phyloP scores from a whole-genome alignment of 495 filamentous ascomycete genomes.

The Gamarada debralockiae region DNA sequence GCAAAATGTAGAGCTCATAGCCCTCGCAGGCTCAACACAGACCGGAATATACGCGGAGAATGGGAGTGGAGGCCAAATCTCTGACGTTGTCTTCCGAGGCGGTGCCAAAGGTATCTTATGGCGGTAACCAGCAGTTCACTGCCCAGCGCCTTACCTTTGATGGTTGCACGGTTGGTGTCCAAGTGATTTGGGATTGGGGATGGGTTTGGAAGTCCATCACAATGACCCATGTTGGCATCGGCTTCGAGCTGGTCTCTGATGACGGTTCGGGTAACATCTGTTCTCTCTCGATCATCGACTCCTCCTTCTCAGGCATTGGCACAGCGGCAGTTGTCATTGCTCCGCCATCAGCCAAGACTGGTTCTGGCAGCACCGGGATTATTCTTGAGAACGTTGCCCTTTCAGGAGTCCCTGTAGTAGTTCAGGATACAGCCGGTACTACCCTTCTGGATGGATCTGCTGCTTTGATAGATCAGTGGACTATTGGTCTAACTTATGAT shows the following conservation, averaged over 20 bases:
- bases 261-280: conserved; percentile 31
- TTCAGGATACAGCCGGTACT: conserved; percentile 44
- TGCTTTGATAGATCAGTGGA: too few relatives aligned
- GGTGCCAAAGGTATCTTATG: conserved; percentile 40
- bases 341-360: conserved; percentile 3
- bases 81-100: conserved; percentile 61
- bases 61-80: conserved; percentile 63
- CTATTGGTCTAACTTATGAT: too few relatives aligned
- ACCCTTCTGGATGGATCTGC: too few relatives aligned
- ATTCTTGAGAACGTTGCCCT: conserved; percentile 66
- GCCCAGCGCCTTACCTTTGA: conserved; percentile 27
- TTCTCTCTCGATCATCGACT: conserved; percentile 65
- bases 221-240: conserved; percentile 4
- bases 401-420: conserved; percentile 39
- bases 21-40: background rate
- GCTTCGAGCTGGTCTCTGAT: conserved; percentile 10
- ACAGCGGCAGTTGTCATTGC: conserved; percentile 28
- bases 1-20: background rate
- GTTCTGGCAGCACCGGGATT: conserved; percentile 36
- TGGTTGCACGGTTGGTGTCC: background rate
- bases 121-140: conserved; percentile 62
- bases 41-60: conserved; percentile 73
- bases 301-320: conserved; percentile 45
- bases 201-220: background rate
- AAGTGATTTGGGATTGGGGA: background rate